These are phyloP conservation scores for Scytalidium sp. DNA, from an alignment of 2,329 filamentous ascomycete genomes.

Conservation along the genomic window DNA sequence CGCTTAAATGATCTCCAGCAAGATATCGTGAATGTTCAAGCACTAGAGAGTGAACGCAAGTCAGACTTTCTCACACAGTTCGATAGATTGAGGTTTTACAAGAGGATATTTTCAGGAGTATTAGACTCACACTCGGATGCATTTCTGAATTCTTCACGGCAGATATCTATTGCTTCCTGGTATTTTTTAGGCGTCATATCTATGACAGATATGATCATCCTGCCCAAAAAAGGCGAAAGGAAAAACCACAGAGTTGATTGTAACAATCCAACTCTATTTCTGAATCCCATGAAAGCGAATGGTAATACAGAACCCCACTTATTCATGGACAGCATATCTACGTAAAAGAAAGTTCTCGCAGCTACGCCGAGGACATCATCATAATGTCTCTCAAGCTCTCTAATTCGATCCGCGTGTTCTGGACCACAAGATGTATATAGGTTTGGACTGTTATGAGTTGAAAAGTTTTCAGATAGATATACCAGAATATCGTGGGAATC, in stretches of 20 bases:
- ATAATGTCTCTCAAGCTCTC: slow-evolving; percentile 4
- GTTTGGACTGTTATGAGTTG: slow-evolving; percentile 1
- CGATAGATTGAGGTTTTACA: too few species aligned
- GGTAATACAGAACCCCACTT: slow-evolving; percentile 7
- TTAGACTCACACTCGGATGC: too few species aligned
- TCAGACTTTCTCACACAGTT: too few species aligned
- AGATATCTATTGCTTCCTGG: too few species aligned
- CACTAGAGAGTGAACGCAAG: too few species aligned
- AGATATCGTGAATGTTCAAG: too few species aligned
- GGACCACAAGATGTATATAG: slow-evolving; percentile 7
- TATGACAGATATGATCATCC: slow-evolving; percentile 1
- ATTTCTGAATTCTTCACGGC: too few species aligned
- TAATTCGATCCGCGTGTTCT: slow-evolving; percentile 1
- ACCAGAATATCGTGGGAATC: slow-evolving; percentile 8
- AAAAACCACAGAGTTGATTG: slow-evolving; percentile 8
- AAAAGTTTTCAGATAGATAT: slow-evolving; percentile 6
- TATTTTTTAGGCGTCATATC: too few species aligned
- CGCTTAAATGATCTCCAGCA: too few species aligned
- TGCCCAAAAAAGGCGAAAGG: slow-evolving; percentile 5
- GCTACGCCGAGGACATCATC: slow-evolving; percentile 3
- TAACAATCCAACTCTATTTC: slow-evolving; percentile 4
- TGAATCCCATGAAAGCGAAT: slow-evolving; percentile 7
- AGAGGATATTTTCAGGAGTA: too few species aligned
- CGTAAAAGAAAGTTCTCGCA: slow-evolving; percentile 1
- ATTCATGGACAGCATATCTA: slow-evolving; percentile 1